phyloP scores from a whole-genome alignment of 2,329 filamentous ascomycete species.

The Ophiostoma australiae region DNA sequence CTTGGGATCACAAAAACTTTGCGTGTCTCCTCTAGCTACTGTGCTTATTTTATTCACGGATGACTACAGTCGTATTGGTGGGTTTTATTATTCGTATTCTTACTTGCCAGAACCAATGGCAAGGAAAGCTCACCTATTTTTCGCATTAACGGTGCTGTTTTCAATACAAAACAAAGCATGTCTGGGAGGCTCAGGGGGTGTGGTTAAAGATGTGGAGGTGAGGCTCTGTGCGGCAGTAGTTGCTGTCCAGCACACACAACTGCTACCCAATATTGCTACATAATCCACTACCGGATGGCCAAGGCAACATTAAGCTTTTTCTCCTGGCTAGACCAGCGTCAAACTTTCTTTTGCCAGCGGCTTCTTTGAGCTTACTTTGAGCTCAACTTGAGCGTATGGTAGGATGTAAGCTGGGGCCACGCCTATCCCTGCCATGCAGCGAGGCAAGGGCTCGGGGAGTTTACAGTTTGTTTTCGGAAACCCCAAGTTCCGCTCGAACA shows the following conservation, averaged over 20 bases:
- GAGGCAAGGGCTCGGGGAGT: not conserved
- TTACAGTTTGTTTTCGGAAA: slow-evolving; percentile 12
- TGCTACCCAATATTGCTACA: not conserved
- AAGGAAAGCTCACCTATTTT: not conserved
- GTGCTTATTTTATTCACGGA: no score
- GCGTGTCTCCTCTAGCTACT: no score
- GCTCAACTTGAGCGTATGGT: not conserved
- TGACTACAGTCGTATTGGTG: no score
- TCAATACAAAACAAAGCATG: slow-evolving; percentile 25
- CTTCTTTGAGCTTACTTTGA: not conserved
- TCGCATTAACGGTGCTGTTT: slow-evolving; percentile 25
- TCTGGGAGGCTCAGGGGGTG: slow-evolving; percentile 21
- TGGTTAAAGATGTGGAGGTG: not conserved
- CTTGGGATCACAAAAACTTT: no score
- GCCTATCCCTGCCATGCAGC: not conserved
- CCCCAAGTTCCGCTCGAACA: not conserved
- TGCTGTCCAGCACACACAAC: not conserved
- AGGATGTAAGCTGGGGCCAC: no score
- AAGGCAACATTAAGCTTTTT: slow-evolving; percentile 9
- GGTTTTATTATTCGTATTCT: not conserved
- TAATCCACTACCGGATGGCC: not conserved
- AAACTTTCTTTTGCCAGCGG: not conserved
- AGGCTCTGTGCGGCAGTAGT: slow-evolving; percentile 24
- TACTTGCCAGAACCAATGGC: not conserved
- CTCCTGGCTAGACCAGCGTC: not conserved